Base-by-base conservation (phyloP, 2,329 filamentous ascomycete species). In the Hortaea sp. region DNA sequence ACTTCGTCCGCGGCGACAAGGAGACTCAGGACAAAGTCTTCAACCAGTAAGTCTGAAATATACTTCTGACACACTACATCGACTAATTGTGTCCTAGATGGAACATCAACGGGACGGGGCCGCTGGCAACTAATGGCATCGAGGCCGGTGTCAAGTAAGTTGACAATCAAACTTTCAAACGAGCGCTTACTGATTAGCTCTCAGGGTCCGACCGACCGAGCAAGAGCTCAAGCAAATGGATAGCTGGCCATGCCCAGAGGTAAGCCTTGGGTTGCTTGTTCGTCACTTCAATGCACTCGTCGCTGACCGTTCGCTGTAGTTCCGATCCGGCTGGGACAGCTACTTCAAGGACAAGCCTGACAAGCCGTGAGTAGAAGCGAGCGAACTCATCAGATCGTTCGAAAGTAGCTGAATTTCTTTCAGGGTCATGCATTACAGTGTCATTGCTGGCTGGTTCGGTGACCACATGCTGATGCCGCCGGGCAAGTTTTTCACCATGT, bases 341-440 rank as follows among this genome's bases (percentile, higher is more conserved):
- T 89, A 90, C 69, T 90, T 89, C 66, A 84, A 87, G 70, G 68
- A 89, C 62, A 88, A 88, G 70, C 84, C 84, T 1, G 84, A 89
- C 66, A 89, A 89, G 73, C 85, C 85, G 0, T 45, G 28, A 45
- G 46, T 45, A 2, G 32, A 9, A n/a, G 7, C 7, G n/a, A 5
- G n/a, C 29, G 35, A 11, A 11, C n/a, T 27, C 7, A 20, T 5
- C 9, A 41, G 3, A 12, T 29, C 9, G 32, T 12, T 35, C 32
- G 9, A 35, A 35, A 4, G 6, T 39, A 27, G 43, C 46, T 49
- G 39, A 49, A 32, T 6, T 4, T n/a, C 20, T 28, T 34, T 29
- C 44, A 49, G 45, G 4, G 84, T 89, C 39, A 89, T 89, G 85
- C 85, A 89, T 62, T 89, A 89, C 67, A 83, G 76, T 1, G 78